Evolutionary conservation across 345 rosid genomes (phyloP).

Genomic region (Populus euphratica): DNA sequence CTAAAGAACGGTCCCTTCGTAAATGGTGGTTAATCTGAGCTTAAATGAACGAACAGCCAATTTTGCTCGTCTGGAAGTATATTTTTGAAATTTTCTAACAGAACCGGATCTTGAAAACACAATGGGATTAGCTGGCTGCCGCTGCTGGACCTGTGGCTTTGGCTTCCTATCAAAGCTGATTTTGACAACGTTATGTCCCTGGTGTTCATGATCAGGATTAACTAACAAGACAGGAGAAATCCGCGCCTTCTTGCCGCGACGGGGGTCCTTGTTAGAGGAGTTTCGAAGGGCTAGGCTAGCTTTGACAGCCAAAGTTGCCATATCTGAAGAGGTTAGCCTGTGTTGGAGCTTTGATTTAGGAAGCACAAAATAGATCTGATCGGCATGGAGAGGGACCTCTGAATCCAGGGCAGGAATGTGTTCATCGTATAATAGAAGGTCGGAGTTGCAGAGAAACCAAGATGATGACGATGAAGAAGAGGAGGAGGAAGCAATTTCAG

Average conservation of each 20-base stretch:
- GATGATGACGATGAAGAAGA: constrained; percentile 32
- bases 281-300: constrained; percentile 73
- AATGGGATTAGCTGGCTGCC: neutral
- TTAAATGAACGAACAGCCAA: constrained; percentile 72
- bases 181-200: neutral
- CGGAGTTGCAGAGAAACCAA: constrained; percentile 60
- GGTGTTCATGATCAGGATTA: neutral
- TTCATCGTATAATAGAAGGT: constrained; percentile 56
- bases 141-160: neutral
- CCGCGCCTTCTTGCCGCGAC: constrained; percentile 41
- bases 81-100: constrained; percentile 46
- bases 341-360: constrained; percentile 61
- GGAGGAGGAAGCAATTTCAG: constrained; percentile 30
- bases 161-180: neutral
- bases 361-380: constrained; percentile 70
- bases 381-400: constrained; percentile 33
- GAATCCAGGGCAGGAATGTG: constrained; percentile 46
- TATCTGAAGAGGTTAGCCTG: constrained; percentile 63
- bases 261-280: constrained; percentile 24
- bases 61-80: constrained; percentile 62
- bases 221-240: constrained; percentile 49
- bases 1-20: constrained; percentile 56
- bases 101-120: constrained; percentile 55
- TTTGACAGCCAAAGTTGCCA: constrained; percentile 93
- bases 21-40: constrained; percentile 61